Percentiles rank a stretch among this genome's conserved stretches.
Conservation (phyloP, 768 basidiomycete genomes). For the Macrocybe gigantea region DNA sequence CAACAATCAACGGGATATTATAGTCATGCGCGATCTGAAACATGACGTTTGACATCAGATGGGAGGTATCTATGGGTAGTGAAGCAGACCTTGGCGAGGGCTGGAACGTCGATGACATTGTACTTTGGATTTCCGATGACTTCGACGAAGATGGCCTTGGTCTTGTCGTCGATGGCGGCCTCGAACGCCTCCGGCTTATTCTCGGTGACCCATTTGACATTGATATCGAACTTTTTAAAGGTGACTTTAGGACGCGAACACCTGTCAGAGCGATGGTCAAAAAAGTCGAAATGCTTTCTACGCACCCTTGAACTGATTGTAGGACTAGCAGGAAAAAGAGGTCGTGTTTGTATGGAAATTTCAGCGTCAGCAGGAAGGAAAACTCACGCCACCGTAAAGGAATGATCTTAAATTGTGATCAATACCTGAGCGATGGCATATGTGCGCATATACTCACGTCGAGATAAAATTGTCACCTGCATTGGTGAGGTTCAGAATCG, state of each 20-base stretch:
- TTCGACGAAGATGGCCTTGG: constrained; percentile 73
- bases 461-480: constrained; percentile 77
- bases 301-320: constrained; percentile 64
- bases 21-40: constrained; percentile 62
- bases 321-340: constrained; percentile 36
- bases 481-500: constrained; percentile 53
- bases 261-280: constrained; percentile 5
- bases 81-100: constrained; percentile 54
- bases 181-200: constrained; percentile 52
- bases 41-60: background rate
- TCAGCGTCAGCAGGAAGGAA: background rate
- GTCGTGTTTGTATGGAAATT: background rate
- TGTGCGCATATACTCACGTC: constrained; percentile 35
- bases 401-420: constrained; percentile 34
- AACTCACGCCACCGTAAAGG: constrained; percentile 65
- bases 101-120: constrained; percentile 58
- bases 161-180: constrained; percentile 69
- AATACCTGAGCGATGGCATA: constrained; percentile 3
- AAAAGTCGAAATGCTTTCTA: background rate
- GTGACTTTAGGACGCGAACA: constrained; percentile 36
- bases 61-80: background rate
- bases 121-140: constrained; percentile 79
- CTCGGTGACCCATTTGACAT: constrained; percentile 55
- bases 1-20: constrained; percentile 73
- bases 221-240: constrained; percentile 64